Conservation (phyloP, 441 rosid species). For the Populus hybrid region DNA sequence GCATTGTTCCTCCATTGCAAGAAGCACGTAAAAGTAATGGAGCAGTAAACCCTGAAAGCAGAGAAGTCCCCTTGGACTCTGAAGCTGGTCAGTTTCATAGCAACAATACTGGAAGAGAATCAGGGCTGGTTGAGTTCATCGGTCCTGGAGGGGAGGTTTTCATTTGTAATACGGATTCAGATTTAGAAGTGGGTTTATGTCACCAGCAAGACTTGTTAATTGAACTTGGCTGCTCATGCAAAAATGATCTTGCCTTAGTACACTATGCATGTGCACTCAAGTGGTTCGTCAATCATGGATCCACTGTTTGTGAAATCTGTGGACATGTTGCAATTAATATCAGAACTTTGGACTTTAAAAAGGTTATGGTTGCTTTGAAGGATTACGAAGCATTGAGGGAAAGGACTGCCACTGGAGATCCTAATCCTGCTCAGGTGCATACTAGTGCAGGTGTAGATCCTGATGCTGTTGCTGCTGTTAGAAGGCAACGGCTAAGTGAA, state of each 20-base stretch:
- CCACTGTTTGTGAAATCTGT: slow-evolving; percentile 87
- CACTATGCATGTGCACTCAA: slow-evolving; percentile 94
- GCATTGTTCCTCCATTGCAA: slow-evolving; percentile 50
- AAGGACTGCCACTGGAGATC: slow-evolving; percentile 80
- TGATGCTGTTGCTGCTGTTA: slow-evolving; percentile 89
- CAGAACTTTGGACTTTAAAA: slow-evolving; percentile 52
- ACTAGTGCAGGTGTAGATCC: slow-evolving; percentile 64
- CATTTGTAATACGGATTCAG: slow-evolving; percentile 43
- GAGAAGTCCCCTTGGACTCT: slow-evolving; percentile 20
- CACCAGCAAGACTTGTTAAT: slow-evolving; percentile 47
- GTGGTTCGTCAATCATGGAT: slow-evolving; percentile 94
- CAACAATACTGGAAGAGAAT: slow-evolving; percentile 34
- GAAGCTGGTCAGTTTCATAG: neutral
- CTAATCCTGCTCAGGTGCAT: slow-evolving; percentile 52
- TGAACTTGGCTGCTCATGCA: slow-evolving; percentile 92
- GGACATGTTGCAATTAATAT: slow-evolving; percentile 60
- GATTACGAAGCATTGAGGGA: slow-evolving; percentile 75
- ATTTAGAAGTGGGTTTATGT: slow-evolving; percentile 71
- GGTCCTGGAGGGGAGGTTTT: slow-evolving; percentile 88
- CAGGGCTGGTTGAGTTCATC: slow-evolving; percentile 63
- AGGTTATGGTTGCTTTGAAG: slow-evolving; percentile 61
- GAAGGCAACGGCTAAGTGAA: slow-evolving; percentile 87
- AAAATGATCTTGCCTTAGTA: slow-evolving; percentile 78
- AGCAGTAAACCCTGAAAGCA: slow-evolving; percentile 22
- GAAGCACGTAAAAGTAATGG: slow-evolving; percentile 38